Evolutionary conservation across 139 green algal genomes (phyloP), one percentile per base, ranked within the genome.

Genomic region (Picochlorum sp.): DNA sequence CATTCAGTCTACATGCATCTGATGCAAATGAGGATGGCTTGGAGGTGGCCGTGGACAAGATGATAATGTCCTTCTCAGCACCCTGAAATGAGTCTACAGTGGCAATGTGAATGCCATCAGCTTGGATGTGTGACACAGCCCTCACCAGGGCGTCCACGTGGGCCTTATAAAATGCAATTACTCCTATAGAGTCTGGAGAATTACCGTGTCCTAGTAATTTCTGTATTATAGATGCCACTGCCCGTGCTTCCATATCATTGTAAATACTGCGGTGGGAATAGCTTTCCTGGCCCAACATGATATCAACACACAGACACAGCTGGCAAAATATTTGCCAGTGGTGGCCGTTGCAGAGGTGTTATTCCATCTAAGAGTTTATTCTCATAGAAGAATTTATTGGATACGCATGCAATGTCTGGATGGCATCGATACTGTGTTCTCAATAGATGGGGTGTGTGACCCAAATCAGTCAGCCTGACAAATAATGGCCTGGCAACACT

Each of bases 11-110:
- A 18, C 52, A 41, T 16, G 18, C 30, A 57, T 69, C 70, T 52
- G 70, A 34, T 4, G 62, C 72, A 60, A 85, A 85, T 49, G 28
- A 20, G 15, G 57, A 21, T 41, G 30, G 28, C 1, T 78, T 71
- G 0, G 75, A 84, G 7, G 86, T 66, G 11, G 81, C 77, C n/a
- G 83, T 90, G 9, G 85, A 80, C 31, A 95, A n/a, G 15, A 95
- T 58, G 59, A 95, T 83, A 14, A 90, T 69, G 13, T 90, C 80
- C 57, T 86, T 86, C 62, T 95, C 88, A 24, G 81, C 79, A 16
- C 87, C 88, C 79, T 94, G 87, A 67, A 92, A 95, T 2, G 84
- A 84, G 70, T 95, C 87, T n/a, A 95, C 83, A 1, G 87, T 95
- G 3, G 87, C 83, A 4, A 93, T 81, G 49, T 78, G 71, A 4